These are phyloP conservation scores for Scopulariopsis brevicaulis DNA, from an alignment of 2,329 filamentous ascomycete species.

Conservation along the genomic window DNA sequence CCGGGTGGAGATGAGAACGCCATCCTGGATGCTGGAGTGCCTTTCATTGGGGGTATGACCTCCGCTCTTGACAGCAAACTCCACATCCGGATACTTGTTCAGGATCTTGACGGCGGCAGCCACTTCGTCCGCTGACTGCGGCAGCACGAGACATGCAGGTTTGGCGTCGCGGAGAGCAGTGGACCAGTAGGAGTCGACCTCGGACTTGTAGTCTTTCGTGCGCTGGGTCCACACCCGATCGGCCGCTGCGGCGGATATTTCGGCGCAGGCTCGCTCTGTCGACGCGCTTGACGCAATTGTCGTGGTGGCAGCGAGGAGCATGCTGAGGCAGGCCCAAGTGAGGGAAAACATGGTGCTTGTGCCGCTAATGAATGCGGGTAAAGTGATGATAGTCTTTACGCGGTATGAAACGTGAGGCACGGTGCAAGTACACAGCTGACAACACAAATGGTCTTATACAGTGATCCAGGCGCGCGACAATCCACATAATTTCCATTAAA, in stretches of 20 bases:
- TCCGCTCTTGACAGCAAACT: slow-evolving; percentile 24
- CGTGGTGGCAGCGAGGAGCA: not conserved
- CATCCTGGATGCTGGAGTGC: slow-evolving; percentile 20
- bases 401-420: no score
- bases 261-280: slow-evolving; percentile 6
- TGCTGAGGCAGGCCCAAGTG: not conserved
- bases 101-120: slow-evolving; percentile 18
- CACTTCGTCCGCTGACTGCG: slow-evolving; percentile 18
- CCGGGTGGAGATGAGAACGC: slow-evolving; percentile 22
- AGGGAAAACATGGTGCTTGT: not conserved
- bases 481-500: no score
- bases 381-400: no score
- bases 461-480: no score
- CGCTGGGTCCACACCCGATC: not conserved
- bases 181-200: slow-evolving; percentile 19
- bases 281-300: not conserved
- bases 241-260: not conserved
- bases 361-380: not conserved
- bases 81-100: slow-evolving; percentile 16
- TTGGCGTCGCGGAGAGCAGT: slow-evolving; percentile 15
- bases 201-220: not conserved
- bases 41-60: slow-evolving; percentile 24
- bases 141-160: slow-evolving; percentile 23
- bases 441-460: no score
- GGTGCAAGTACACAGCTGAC: no score